phyloP scores from a whole-genome alignment of 345 rosid species.

The Bruguiera parviflora region DNA sequence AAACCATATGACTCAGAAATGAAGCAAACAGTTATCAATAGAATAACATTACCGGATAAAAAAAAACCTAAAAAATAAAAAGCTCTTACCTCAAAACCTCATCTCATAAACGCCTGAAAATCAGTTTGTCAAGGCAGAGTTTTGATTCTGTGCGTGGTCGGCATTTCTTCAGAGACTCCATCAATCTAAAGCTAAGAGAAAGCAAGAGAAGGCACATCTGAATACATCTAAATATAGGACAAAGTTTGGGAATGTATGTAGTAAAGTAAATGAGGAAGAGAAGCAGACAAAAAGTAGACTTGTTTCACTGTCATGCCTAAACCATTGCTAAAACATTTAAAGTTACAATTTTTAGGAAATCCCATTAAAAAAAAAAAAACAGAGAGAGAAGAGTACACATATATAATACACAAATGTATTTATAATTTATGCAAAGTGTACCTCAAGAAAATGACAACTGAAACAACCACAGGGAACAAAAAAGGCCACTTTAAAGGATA shows the following conservation, averaged over 20 bases:
- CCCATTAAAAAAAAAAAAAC: background rate
- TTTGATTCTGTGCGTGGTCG: constrained; percentile 29
- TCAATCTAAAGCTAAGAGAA: constrained; percentile 4
- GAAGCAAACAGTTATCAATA: constrained; percentile 2
- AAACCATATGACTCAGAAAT: constrained; percentile 9
- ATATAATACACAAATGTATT: background rate
- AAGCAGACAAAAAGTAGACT: constrained; percentile 45
- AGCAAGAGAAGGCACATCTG: constrained; percentile 8
- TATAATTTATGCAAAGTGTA: background rate
- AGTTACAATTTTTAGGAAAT: background rate
- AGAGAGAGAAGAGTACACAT: background rate
- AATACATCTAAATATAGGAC: constrained; percentile 27
- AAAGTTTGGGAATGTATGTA: constrained; percentile 30
- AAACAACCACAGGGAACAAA: constrained; percentile 2
- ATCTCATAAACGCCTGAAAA: constrained; percentile 31
- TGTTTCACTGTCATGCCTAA: constrained; percentile 40
- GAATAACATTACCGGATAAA: constrained; percentile 4
- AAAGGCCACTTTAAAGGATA: constrained; percentile 7
- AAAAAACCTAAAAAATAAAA: background rate
- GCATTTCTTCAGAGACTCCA: constrained; percentile 14
- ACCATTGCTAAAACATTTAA: background rate
- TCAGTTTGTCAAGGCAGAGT: constrained; percentile 24
- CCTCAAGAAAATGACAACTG: constrained; percentile 38
- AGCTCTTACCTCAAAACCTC: constrained; percentile 32
- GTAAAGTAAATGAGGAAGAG: constrained; percentile 26